phyloP scores from a whole-genome alignment of 139 green algal species.

The Picochlorum sp. region DNA sequence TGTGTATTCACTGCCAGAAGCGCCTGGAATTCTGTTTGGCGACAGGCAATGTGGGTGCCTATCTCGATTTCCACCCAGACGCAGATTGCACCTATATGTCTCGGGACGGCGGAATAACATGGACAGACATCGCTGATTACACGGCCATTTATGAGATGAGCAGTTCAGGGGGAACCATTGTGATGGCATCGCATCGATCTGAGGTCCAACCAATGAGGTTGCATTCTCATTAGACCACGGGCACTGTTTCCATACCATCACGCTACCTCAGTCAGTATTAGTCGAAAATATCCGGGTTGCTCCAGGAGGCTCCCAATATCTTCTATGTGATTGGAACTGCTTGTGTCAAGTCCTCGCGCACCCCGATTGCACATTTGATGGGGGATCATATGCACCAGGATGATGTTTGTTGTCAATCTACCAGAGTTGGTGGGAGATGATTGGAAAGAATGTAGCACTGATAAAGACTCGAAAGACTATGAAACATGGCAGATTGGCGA shows the following conservation, averaged over 20 bases:
- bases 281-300: conserved; percentile 88
- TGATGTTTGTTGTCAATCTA: conserved; percentile 65
- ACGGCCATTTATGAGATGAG: conserved; percentile 67
- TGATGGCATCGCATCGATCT: conserved; percentile 63
- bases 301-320: conserved; percentile 46
- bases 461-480: conserved; percentile 26
- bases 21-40: conserved; percentile 84
- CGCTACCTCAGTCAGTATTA: conserved; percentile 55
- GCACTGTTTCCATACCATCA: conserved; percentile 69
- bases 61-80: conserved; percentile 39
- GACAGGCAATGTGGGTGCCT: conserved; percentile 69
- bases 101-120: conserved; percentile 76
- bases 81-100: conserved; percentile 75
- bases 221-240: conserved; percentile 76
- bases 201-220: conserved; percentile 42
- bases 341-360: conserved; percentile 42
- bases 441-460: conserved; percentile 31
- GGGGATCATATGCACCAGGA: conserved; percentile 21
- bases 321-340: conserved; percentile 80
- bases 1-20: conserved; percentile 75
- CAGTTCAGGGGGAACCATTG: conserved; percentile 80
- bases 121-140: conserved; percentile 73
- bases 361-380: conserved; percentile 39
- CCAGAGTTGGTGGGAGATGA: conserved; percentile 32
- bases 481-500: conserved; percentile 29